These are phyloP conservation scores for Salvia rosmarinus DNA, from an alignment of 257 asterid genomes.

Conservation along the genomic window DNA sequence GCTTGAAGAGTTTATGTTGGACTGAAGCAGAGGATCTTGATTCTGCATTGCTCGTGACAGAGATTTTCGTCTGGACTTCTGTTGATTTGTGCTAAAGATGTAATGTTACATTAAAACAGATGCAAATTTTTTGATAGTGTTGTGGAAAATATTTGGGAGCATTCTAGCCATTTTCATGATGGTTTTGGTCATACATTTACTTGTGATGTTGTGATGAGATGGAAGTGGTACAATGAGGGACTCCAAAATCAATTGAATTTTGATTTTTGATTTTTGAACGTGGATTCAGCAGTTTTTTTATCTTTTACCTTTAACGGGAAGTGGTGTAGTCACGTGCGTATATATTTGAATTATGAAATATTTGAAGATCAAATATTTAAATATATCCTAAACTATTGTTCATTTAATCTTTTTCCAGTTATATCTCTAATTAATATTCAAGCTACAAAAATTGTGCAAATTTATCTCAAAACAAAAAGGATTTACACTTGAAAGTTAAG, in stretches of 20 bases:
- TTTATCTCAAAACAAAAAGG: too few species aligned
- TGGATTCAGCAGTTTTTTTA: too few species aligned
- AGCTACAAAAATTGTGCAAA: too few species aligned
- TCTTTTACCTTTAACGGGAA: too few species aligned
- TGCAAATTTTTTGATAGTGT: neutral
- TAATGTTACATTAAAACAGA: neutral
- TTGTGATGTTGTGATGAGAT: neutral
- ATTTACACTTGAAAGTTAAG: too few species aligned
- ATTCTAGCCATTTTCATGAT: neutral
- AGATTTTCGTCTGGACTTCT: neutral
- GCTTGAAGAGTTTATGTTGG: constrained; percentile 76
- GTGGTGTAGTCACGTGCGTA: too few species aligned
- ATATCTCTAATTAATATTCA: too few species aligned
- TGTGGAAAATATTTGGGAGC: neutral
- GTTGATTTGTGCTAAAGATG: neutral
- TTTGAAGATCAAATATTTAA: too few species aligned
- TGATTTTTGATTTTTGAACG: too few species aligned
- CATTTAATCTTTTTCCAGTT: too few species aligned
- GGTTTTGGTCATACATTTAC: neutral
- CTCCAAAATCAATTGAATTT: neutral
- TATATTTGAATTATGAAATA: too few species aligned
- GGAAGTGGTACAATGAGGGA: neutral
- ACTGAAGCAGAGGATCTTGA: constrained; percentile 34
- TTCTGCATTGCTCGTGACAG: constrained; percentile 5
- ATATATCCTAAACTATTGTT: too few species aligned